Evolutionary conservation across 202 grass and related monocot species (phyloP).

Genomic region (Carex sylvatica): DNA sequence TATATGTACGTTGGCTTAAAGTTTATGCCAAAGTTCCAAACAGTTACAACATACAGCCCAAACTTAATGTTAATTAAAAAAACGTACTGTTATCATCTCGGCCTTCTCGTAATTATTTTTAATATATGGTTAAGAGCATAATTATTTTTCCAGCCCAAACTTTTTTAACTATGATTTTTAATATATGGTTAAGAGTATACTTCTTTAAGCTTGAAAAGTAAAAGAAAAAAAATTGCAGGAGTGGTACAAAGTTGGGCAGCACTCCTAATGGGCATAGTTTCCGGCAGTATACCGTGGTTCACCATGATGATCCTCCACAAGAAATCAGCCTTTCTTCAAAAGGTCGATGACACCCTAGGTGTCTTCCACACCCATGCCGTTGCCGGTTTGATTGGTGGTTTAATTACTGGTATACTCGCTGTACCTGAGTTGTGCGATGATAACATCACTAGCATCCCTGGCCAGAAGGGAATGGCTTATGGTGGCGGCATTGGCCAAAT

Average conservation of each 20-base stretch:
- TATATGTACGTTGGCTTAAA: not conserved
- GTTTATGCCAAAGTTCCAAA: not conserved
- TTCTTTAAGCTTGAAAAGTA: not conserved
- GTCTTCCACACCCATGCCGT: conserved; percentile 81
- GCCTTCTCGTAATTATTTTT: not conserved
- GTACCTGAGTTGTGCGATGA: conserved; percentile 41
- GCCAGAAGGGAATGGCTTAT: conserved; percentile 47
- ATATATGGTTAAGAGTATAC: too few relatives aligned
- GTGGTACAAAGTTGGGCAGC: conserved; percentile 70
- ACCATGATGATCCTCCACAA: conserved; percentile 91
- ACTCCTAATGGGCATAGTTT: conserved; percentile 56
- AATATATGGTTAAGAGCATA: too few relatives aligned
- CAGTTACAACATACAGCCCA: not conserved
- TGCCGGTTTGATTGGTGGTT: conserved; percentile 51
- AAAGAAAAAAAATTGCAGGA: conserved; percentile 22
- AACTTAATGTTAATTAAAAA: too few relatives aligned
- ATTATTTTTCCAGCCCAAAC: too few relatives aligned
- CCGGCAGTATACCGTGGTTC: conserved; percentile 78
- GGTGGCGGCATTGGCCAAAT: conserved; percentile 52
- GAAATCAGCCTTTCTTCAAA: conserved; percentile 50
- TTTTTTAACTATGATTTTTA: too few relatives aligned
- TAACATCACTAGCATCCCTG: conserved; percentile 33
- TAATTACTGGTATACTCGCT: conserved; percentile 59
- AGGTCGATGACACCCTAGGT: conserved; percentile 64
- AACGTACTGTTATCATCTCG: too few relatives aligned